Base-by-base conservation (phyloP, 352 stramenopile genomes). In the Phytophthora niederhauseri region DNA sequence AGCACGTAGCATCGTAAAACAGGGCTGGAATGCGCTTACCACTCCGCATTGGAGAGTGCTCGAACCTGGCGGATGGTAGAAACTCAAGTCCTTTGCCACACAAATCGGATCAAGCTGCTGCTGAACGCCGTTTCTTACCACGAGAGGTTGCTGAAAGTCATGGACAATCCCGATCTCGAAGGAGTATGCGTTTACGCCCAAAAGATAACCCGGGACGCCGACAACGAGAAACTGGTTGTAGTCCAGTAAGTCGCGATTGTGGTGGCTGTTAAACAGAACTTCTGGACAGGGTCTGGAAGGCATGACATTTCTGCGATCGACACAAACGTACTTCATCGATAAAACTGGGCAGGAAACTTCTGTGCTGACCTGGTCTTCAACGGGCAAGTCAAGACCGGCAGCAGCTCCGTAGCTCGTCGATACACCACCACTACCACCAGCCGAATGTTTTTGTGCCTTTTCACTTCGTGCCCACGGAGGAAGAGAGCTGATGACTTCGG, bases 401-500 rank as follows among this genome's bases (percentile, higher is more conserved):
- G 50, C 9, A 26, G 34, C 53, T 51, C n/a, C 45, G 6, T 69
- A 69, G 38, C 20, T 58, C 11, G 14, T 15, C 22, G 26, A 12
- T 28, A 14, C 36, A 12, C 11, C 9, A 28, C 7, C 30, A n/a
- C n/a, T n/a, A 11, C 7, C 30, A 12, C 11, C 36, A 45, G 4
- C 26, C 43, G 14, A 24, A 56, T 68, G 72, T 30, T 73, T 70
- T 6, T 82, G 68, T 5, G 73, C 71, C 6, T 78, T 73, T 53
- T 89, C 71, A 64, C 76, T 87, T 57, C 79, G 70, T 9, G 78
- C 86, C 86, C 86, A 95, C 1, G 73, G 65, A 8, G 84, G 86
- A 22, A 95, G 64, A 28, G 84, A 91, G 51, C 79, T 93, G 41
- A 92, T 82, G 19, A 93, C 80, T 49, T 83, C 85, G n/a, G 82